Base-by-base conservation (phyloP, 345 rosid species). In the Eutrema heterophyllum region DNA sequence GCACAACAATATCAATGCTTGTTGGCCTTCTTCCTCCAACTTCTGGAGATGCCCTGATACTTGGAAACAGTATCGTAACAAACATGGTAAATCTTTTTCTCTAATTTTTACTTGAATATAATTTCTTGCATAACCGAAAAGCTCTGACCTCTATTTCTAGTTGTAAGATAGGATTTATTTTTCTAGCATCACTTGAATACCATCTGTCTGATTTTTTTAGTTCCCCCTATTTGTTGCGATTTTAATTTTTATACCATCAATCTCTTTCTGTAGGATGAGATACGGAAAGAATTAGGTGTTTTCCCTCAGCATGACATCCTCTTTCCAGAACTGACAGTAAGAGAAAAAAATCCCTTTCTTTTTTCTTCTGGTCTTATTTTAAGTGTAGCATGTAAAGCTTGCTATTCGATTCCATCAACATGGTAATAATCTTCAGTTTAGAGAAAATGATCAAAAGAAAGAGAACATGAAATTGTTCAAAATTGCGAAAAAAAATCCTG, bases 1-100 rank as follows among this genome's bases (percentile, higher is more conserved):
- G 98, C 79, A 94, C 98, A 68, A 94, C 98, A 43, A 94, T 94
- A 79, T 94, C 98, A 7, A 94, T 94, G 98, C 97, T 94, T 79
- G 94, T 94, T 64, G 98, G 98, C 74, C 97, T 94, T 83, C 87
- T 94, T 80, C 89, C 89, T 75, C 97, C 98, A 67, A 89, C 96
- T 7, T 85, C 95, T 49, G 98, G 98, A 78, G 97, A 94, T 86
- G 97, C 98, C 67, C 63, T 91, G 81, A 85, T 94, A 61, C 82
- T 91, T 72, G 97, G 98, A 55, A 92, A 84, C 75, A 94, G 85
- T 82, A 91, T 94, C 40, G 66, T 73, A n/a, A 75, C 87, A 9
- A 89, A 85, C 68, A 89, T 91, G 97, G 98, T 94, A 84, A 57
- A 41, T 63, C 7, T 43, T 46, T 27, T 48, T n/a, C 10, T 44